Base-by-base conservation (phyloP, 371 early-diverging fungal species). In the Lichtheimia ornata region DNA sequence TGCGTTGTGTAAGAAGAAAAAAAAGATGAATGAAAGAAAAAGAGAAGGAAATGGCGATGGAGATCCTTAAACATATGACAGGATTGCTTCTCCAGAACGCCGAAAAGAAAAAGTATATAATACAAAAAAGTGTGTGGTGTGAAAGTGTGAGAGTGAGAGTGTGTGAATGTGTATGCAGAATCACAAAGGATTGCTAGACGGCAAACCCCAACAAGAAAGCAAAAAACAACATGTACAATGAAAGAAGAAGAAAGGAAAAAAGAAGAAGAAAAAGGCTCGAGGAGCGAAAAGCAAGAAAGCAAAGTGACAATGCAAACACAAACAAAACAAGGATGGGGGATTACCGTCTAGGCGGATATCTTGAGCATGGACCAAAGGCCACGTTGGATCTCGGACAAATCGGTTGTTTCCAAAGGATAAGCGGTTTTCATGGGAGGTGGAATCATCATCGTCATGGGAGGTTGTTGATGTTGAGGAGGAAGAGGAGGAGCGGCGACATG, bases 311-410 rank as follows among this genome's bases (percentile, higher is more conserved):
- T 35, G 35, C 35, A 35, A 35, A 35, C 35, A 47, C 47, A 47
- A 47, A 47, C 47, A 35, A 52, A 15, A 11, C 13, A 47, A 58
- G 20, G 50, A 50, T 25, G 20, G 49, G 25, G 47, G 27, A 11
- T 15, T 11, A 12, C 18, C 22, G 51, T 40, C 69, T 72, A 75
- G 42, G 73, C 71, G 50, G 71, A 67, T 52, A 80, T 74, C 62
- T 77, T 80, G 57, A 80, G 71, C 75, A 80, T 75, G 51, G 75
- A 74, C 52, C 77, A 68, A 54, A 80, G 65, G 18, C 71, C 74
- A 49, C 72, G 73, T 54, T 80, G 80, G 42, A 80, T 80, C 63
- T 80, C 75, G 27, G 80, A 76, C 28, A 80, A 67, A 50, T 67
- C 67, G 6, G 66, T 44, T 35, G 35, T 47, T 18, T 56, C 57